Evolutionary conservation across 2,329 filamentous ascomycete genomes (phyloP), one percentile per base, ranked within the genome.

Genomic region (Trichoderma atrobrunneum): DNA sequence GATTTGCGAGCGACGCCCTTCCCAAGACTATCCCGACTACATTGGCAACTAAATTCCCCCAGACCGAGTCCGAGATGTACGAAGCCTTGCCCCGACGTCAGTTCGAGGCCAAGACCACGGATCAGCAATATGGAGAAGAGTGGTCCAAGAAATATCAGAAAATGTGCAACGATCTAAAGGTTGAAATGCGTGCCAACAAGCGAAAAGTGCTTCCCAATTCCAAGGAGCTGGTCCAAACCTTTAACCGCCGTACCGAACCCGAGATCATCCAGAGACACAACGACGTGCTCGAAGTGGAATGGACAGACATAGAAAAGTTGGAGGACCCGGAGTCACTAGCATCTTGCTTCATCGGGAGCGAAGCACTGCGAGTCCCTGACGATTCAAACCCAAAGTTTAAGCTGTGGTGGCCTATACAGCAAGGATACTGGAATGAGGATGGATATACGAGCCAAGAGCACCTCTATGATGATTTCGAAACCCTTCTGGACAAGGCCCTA

Each of bases 201-300:
- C 91, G 94, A 79, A 93, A 97, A 80, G 95, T 98, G 18, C 84
- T 98, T 64, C 96, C 96, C n/a, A 98, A 98, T 80, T 98, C 95
- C 0, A 97, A 97, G 81, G 96, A 99, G 79, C 86, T 98, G 72
- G 95, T 98, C 1, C 90, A 95, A 75, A 98, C 97, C 79, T 98
- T 93, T 86, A 99, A 99, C 81, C 90, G 93, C 68, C 89, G 93
- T 62, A 93, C 91, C 1, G 90, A 92, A 39, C 91, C 94, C 7
- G 96, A 98, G 76, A 88, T 92, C 63, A 98, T 99, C 73, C 91
- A 93, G 6, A 93, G 96, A 78, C 96, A 98, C 82, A 99, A 98
- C 79, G 96, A 99, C 78, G 93, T 95, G 0, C 86, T 97, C 76
- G 92, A 96, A 75, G 92, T 98, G 65, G 95, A 98, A 75, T 99